A percentile compares a stretch with the other conserved stretches of the same genome.
phyloP scores from a whole-genome alignment of 2,329 filamentous ascomycete species.

The Cryphonectria japonica region DNA sequence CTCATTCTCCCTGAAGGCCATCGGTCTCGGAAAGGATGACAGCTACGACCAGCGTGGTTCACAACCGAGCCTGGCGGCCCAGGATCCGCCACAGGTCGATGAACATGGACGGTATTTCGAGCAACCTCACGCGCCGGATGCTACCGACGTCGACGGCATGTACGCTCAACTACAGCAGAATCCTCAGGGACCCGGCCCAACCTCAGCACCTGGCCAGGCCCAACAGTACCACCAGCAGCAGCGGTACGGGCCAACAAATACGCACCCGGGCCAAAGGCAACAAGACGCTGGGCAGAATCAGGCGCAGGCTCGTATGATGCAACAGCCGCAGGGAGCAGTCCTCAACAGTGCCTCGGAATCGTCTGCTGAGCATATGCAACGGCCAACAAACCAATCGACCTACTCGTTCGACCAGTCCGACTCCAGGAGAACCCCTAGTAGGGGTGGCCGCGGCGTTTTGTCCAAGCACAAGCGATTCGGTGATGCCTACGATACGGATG shows the following conservation, averaged over 20 bases:
- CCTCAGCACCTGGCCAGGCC: conserved; percentile 39
- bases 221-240: conserved; percentile 48
- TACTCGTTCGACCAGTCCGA: conserved; percentile 48
- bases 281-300: conserved; percentile 1
- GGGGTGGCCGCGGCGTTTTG: conserved; percentile 57
- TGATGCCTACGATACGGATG: conserved; percentile 83
- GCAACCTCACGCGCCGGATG: conserved; percentile 34
- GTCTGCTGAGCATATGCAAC: conserved; percentile 52
- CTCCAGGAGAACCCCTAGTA: conserved; percentile 44
- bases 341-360: conserved; percentile 58
- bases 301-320: conserved; percentile 33
- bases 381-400: conserved; percentile 47
- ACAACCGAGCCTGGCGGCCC: conserved; percentile 57
- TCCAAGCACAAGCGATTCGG: conserved; percentile 89
- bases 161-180: conserved; percentile 39
- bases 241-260: conserved; percentile 47
- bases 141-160: conserved; percentile 38
- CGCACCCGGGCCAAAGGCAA: conserved; percentile 41
- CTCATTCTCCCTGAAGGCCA: conserved; percentile 66
- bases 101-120: conserved; percentile 44
- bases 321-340: conserved; percentile 50
- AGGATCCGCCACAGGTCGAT: conserved; percentile 48
- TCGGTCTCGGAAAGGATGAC: conserved; percentile 62
- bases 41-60: conserved; percentile 51
- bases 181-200: conserved; percentile 31